Base-by-base conservation (phyloP, 2,329 filamentous ascomycete genomes). In the Sordariomycetes sp. region DNA sequence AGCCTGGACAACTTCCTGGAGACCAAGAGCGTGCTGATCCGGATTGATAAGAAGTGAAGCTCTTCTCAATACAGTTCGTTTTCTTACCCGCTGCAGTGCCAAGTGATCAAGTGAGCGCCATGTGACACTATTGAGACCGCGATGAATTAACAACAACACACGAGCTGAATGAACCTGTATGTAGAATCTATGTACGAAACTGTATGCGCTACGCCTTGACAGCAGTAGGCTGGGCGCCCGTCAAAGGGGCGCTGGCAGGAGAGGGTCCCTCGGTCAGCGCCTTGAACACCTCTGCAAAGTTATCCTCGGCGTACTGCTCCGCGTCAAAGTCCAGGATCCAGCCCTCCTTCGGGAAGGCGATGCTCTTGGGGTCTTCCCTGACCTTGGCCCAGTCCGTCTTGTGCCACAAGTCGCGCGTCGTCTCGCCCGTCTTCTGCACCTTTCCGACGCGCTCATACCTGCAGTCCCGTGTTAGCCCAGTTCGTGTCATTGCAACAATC, bases 1-100 rank as follows among this genome's bases (percentile, higher is more conserved):
- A 89, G 89, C 18, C 83, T 91, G 61, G 82, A 85, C 16, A 89
- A 93, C 72, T 93, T 90, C 68, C 79, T 87, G 67, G 73, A 81
- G 50, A 87, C 87, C 63, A 93, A 93, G 78, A 88, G 80, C 67
- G 65, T 75, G 37, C 74, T 53, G 57, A 50, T 50, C 14, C 46
- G 46, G n/a, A 20, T 50, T 22, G 46, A 50, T 24, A 20, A 22
- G 20, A 20, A 50, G 46, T 50, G 20, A 50, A 22, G 20, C 5
- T 22, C 12, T 8, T 22, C 22, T 12, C 22, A 24, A 22, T 50
- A 14, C 46, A 24, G 8, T 22, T 50, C 8, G 43, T 22, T 22
- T 48, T 48, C 43, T 16, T 48, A 20, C 8, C 20, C 43, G 4
- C 3, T n/a, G 18, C 18, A n/a, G 18, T 16, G 3, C 3, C 37